Evolutionary conservation across 345 rosid genomes (phyloP).

Genomic region (Boechera retrofracta): DNA sequence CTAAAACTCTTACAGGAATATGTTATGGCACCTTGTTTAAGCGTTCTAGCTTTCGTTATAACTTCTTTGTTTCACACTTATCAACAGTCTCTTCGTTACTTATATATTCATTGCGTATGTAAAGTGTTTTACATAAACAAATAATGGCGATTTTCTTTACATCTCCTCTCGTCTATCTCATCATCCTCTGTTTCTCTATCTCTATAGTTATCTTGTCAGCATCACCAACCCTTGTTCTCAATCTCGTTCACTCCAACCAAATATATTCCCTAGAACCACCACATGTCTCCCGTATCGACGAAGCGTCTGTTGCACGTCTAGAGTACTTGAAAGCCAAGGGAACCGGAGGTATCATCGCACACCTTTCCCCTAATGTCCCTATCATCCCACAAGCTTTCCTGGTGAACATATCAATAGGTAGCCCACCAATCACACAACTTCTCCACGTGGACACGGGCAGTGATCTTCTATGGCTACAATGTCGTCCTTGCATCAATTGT

Average conservation of each 20-base stretch:
- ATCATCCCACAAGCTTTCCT: neutral
- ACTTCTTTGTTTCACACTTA: neutral
- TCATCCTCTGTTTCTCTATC: neutral
- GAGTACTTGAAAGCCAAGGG: slow-evolving; percentile 10
- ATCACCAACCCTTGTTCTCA: slow-evolving; percentile 18
- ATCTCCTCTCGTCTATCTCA: neutral
- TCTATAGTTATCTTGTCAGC: neutral
- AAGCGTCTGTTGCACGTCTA: neutral
- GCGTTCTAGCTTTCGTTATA: neutral
- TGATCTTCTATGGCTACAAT: slow-evolving; percentile 23
- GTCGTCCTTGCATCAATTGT: slow-evolving; percentile 10
- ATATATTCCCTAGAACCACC: neutral
- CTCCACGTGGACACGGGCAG: slow-evolving; percentile 24
- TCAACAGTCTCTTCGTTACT: neutral
- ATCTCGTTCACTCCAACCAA: neutral
- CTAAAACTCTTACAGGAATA: neutral
- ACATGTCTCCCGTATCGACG: neutral
- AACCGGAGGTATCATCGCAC: slow-evolving; percentile 12
- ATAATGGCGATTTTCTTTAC: neutral
- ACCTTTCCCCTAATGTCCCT: slow-evolving; percentile 1
- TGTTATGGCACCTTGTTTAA: neutral
- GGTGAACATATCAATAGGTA: slow-evolving; percentile 34
- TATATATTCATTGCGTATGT: neutral
- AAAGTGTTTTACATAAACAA: neutral
- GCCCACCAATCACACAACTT: slow-evolving; percentile 21